These are phyloP conservation scores for Oryza glaberrima DNA, from an alignment of 176 grass and related monocot species.

Conservation along the genomic window DNA sequence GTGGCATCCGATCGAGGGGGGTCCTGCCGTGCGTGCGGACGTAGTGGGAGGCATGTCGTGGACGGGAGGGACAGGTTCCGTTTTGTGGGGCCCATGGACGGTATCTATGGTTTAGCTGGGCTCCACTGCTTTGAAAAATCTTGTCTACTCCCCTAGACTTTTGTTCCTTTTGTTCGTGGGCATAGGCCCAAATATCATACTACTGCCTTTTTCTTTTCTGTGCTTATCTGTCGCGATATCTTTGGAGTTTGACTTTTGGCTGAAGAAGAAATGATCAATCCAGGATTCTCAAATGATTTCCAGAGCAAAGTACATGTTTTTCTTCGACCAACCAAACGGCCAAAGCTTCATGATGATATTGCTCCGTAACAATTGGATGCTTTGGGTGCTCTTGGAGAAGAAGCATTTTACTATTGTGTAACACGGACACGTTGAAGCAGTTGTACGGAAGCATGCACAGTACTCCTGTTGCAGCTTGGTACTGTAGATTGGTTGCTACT, in stretches of 20 bases:
- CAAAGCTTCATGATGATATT: background rate
- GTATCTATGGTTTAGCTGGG: background rate
- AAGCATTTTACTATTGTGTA: background rate
- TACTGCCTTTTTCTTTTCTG: background rate
- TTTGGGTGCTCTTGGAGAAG: background rate
- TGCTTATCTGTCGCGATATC: background rate
- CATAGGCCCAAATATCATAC: background rate
- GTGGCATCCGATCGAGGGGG: background rate
- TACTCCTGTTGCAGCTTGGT: background rate
- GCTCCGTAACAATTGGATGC: background rate
- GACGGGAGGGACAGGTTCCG: constrained; percentile 16
- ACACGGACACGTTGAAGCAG: background rate
- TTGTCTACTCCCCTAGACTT: background rate
- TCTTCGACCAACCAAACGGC: background rate
- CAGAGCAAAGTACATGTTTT: background rate
- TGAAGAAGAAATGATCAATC: constrained; percentile 25
- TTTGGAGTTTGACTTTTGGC: background rate
- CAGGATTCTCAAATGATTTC: constrained; percentile 39
- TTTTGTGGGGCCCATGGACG: background rate
- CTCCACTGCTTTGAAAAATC: background rate
- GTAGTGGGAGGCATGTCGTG: constrained; percentile 32
- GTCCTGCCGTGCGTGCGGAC: constrained; percentile 12
- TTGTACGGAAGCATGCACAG: background rate
- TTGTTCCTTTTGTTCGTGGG: background rate
- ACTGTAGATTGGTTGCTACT: background rate